Base-by-base conservation (phyloP, 108 stramenopile genomes). In the Bacterosira constricta region DNA sequence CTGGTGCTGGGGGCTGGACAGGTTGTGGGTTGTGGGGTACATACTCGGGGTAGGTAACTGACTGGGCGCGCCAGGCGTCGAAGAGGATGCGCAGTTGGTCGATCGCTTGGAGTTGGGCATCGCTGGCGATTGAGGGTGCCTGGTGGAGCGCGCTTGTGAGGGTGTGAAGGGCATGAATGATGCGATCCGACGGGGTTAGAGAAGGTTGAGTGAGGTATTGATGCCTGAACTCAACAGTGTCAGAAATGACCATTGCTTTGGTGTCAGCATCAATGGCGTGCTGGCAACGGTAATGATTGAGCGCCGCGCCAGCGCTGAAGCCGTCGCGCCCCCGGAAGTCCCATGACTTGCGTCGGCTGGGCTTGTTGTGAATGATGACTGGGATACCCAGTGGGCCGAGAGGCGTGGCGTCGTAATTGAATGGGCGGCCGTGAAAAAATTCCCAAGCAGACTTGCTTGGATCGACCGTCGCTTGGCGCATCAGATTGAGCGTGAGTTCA, bases 351-450 rank as follows among this genome's bases (percentile, higher is more conserved):
- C 46, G 18, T 2, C 21, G 20, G 18, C 6, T 20, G 2, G 46
- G 46, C 6, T 47, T 47, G 46, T 18, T 23, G 9, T 75, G 78
- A 1, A 30, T 39, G 9, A 84, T 12, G 46, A 72, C 62, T 11
- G 30, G 21, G 9, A 27, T 75, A 0, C 83, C 84, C 8, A 50
- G 51, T 25, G 84, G 84, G 6, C 64, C 79, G 8, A 84, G 23
- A n/a, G n/a, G 9, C 21, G 73, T 70, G 20, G 44, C 17, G 57
- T 84, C 70, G 79, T 32, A 77, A 55, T 80, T 45, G 9, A 73
- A 73, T 3, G 42, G 38, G 0, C 65, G n/a, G n/a, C n/a, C 64
- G 8, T 26, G n/a, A 10, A 53, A n/a, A 11, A 30, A 27, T 27
- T 35, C 57, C 13, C 57, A 47, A 1, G 75, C 66, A n/a, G 66